phyloP scores from a whole-genome alignment of 2,329 filamentous ascomycete genomes.

The Arthrobotrys conoides region DNA sequence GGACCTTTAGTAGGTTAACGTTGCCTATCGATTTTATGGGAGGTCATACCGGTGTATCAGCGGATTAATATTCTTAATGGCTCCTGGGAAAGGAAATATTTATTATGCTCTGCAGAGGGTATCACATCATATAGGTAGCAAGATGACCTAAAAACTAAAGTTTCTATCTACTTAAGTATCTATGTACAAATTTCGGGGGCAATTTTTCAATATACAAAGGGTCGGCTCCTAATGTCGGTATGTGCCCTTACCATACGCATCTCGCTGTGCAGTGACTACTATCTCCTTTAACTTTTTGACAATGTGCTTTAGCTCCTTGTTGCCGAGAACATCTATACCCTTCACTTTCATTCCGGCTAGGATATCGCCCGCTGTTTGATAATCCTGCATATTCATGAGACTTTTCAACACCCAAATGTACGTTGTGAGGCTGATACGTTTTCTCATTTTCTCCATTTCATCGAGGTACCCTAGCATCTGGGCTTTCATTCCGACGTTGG shows the following conservation, averaged over 20 bases:
- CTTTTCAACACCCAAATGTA: constrained; percentile 28
- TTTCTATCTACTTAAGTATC: not conserved
- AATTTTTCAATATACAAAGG: constrained; percentile 1
- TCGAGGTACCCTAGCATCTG: constrained; percentile 48
- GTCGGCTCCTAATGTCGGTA: constrained; percentile 7
- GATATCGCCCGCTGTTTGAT: constrained; percentile 18
- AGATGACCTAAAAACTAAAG: not conserved
- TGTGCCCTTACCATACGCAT: constrained; percentile 1
- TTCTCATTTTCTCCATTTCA: constrained; percentile 33
- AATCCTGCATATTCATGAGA: constrained; percentile 31
- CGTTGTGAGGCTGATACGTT: constrained; percentile 20
- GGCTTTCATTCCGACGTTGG: constrained; percentile 12
- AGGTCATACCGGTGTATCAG: too few relatives aligned
- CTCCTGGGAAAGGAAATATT: too few relatives aligned
- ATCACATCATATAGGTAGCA: not conserved
- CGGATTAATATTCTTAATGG: too few relatives aligned
- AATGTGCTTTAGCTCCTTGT: constrained; percentile 23
- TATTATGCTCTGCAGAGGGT: not conserved
- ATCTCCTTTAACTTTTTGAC: constrained; percentile 26
- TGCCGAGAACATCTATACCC: constrained; percentile 18
- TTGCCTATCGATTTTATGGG: too few relatives aligned
- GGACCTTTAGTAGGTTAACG: too few relatives aligned
- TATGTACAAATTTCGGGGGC: not conserved
- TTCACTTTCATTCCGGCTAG: constrained; percentile 17
- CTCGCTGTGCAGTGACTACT: constrained; percentile 2